phyloP scores from a whole-genome alignment of 2,329 filamentous ascomycete genomes.

The Raffaelea albimanens region DNA sequence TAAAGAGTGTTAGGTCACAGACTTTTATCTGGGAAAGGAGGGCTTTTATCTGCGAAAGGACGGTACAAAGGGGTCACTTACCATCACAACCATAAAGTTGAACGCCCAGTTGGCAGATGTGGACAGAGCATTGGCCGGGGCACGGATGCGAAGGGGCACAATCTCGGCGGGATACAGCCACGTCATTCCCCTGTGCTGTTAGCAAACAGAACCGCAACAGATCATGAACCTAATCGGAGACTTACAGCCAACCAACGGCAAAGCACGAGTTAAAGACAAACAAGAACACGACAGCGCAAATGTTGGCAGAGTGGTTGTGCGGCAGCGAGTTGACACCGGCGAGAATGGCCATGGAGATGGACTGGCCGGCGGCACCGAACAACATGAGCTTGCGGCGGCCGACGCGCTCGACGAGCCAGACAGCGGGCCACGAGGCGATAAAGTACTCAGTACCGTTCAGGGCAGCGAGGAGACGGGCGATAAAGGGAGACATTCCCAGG shows the following conservation, averaged over 20 bases:
- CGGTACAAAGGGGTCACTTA: too few relatives aligned
- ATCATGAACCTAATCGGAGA: too few relatives aligned
- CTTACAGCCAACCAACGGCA: conserved; percentile 40
- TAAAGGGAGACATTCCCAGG: conserved; percentile 12
- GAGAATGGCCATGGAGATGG: conserved; percentile 37
- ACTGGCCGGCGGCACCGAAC: conserved; percentile 58
- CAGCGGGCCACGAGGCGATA: conserved; percentile 7
- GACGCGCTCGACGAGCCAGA: conserved; percentile 49
- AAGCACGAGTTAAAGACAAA: conserved; percentile 47
- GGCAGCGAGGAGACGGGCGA: conserved; percentile 42
- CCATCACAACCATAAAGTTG: conserved; percentile 56
- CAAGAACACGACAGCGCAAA: conserved; percentile 25
- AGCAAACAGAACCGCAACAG: too few relatives aligned
- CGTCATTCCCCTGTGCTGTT: too few relatives aligned
- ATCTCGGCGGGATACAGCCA: conserved; percentile 54
- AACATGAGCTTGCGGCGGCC: conserved; percentile 62
- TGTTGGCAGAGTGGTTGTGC: not conserved
- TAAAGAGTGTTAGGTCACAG: too few relatives aligned
- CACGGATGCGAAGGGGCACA: conserved; percentile 39
- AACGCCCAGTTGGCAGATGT: conserved; percentile 52
- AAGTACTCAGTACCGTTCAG: conserved; percentile 28
- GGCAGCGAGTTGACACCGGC: conserved; percentile 25
- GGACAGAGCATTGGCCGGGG: conserved; percentile 47
- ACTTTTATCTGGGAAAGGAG: too few relatives aligned
- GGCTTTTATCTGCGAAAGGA: too few relatives aligned